Percentiles rank a stretch among this genome's conserved stretches.
Evolutionary conservation across 306 rosid species (phyloP).

Genomic region (Biancaea sappan): DNA sequence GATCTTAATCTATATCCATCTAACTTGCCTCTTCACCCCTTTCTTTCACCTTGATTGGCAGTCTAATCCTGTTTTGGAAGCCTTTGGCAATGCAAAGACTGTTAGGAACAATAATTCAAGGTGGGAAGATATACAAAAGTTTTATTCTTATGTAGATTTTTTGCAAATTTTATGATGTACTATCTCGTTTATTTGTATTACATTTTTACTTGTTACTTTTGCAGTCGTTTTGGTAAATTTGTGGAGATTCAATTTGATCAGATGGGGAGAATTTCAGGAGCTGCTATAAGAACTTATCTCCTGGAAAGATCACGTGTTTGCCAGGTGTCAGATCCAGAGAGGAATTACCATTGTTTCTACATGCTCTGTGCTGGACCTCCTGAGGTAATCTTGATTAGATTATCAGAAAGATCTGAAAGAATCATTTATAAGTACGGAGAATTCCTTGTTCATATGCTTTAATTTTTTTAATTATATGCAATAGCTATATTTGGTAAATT

Average conservation of each 20-base stretch:
- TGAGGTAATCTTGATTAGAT: constrained; percentile 62
- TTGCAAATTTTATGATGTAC: constrained; percentile 28
- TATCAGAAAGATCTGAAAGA: constrained; percentile 30
- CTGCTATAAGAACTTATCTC: constrained; percentile 96
- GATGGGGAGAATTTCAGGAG: constrained; percentile 95
- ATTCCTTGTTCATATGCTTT: constrained; percentile 20
- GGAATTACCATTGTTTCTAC: constrained; percentile 99
- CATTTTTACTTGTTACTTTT: constrained; percentile 34
- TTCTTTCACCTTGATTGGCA: constrained; percentile 43
- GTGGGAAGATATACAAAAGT: constrained; percentile 42
- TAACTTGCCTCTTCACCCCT: neutral
- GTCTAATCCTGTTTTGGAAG: constrained; percentile 99
- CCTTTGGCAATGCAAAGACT: constrained; percentile 99
- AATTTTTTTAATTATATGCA: neutral
- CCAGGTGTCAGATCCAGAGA: constrained; percentile 96
- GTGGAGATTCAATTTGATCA: constrained; percentile 98
- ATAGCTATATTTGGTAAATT: neutral
- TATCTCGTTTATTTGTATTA: constrained; percentile 26
- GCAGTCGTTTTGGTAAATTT: constrained; percentile 99
- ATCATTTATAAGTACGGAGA: constrained; percentile 22
- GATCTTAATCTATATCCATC: constrained; percentile 20
- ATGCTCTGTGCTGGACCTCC: constrained; percentile 98
- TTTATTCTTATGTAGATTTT: constrained; percentile 11
- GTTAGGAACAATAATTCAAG: constrained; percentile 98
- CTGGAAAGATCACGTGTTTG: constrained; percentile 99